Percentiles rank a stretch among this genome's conserved stretches.
Conservation (phyloP, 2,329 filamentous ascomycete genomes). For the Huntiella decipiens region DNA sequence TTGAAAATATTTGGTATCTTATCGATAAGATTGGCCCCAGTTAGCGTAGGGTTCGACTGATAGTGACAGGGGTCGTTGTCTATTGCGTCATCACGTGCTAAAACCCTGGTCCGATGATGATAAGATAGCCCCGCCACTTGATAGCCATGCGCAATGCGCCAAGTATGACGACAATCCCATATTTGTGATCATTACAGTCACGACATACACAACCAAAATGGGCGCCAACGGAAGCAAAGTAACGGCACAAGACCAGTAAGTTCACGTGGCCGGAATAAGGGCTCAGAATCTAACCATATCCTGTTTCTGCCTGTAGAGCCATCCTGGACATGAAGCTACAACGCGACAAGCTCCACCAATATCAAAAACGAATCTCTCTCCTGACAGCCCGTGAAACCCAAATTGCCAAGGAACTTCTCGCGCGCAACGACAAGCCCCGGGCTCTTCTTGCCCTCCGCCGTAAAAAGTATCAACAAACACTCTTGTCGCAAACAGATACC, state of each 20-base stretch:
- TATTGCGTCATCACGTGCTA: too few species aligned
- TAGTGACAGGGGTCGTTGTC: background rate
- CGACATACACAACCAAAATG: constrained; percentile 21
- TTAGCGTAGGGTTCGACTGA: background rate
- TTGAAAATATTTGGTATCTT: background rate
- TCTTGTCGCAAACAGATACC: constrained; percentile 73
- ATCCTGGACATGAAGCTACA: constrained; percentile 96
- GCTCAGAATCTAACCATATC: background rate
- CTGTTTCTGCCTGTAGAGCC: constrained; percentile 37
- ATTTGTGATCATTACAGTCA: too few species aligned
- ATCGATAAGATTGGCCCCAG: constrained; percentile 5
- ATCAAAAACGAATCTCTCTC: constrained; percentile 74
- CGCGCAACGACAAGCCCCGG: constrained; percentile 56
- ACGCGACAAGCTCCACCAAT: constrained; percentile 91
- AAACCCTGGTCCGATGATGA: background rate
- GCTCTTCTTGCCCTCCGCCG: constrained; percentile 76
- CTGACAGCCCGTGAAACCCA: constrained; percentile 76
- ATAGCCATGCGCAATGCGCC: background rate
- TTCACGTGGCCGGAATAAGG: constrained; percentile 7
- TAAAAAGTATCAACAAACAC: constrained; percentile 91
- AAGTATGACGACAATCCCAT: too few species aligned
- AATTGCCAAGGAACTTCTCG: constrained; percentile 67
- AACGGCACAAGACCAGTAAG: constrained; percentile 68
- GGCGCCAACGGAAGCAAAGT: constrained; percentile 38
- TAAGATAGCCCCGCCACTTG: background rate